These are phyloP conservation scores for Rhytidhysteron rufulum DNA, from an alignment of 2,329 filamentous ascomycete genomes.

Conservation along the genomic window DNA sequence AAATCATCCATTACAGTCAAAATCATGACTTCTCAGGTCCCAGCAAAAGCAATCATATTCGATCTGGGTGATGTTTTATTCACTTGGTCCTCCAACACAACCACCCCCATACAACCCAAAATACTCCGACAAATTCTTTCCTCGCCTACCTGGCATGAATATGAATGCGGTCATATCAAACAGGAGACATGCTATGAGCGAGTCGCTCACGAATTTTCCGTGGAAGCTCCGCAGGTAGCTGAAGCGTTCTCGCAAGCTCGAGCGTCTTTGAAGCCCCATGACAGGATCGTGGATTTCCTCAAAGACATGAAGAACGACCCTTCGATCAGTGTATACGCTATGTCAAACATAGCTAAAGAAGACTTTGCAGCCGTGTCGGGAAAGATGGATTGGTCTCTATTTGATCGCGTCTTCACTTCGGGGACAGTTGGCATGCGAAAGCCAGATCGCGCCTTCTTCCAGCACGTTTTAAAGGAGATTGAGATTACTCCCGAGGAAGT, in stretches of 20 bases:
- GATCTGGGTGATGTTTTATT: slow-evolving; percentile 36
- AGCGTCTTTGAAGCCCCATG: slow-evolving; percentile 20
- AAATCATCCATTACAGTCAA: no score
- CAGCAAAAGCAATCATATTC: slow-evolving; percentile 21
- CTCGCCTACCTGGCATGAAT: slow-evolving; percentile 22
- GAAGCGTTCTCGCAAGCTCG: slow-evolving; percentile 26
- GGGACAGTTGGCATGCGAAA: slow-evolving; percentile 31
- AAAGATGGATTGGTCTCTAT: slow-evolving; percentile 29
- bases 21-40: slow-evolving; percentile 2
- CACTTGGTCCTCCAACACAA: slow-evolving; percentile 24
- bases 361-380: slow-evolving; percentile 21
- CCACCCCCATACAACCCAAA: slow-evolving; percentile 16
- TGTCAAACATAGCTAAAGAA: slow-evolving; percentile 29
- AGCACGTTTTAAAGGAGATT: slow-evolving; percentile 23
- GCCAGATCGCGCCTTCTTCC: slow-evolving; percentile 31
- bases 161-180: slow-evolving; percentile 21
- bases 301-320: slow-evolving; percentile 11
- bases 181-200: slow-evolving; percentile 14
- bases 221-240: slow-evolving; percentile 18
- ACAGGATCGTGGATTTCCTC: slow-evolving; percentile 17
- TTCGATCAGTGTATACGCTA: slow-evolving; percentile 22
- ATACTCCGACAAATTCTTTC: slow-evolving; percentile 20
- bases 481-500: slow-evolving; percentile 9
- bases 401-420: slow-evolving; percentile 34
- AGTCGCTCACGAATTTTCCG: slow-evolving; percentile 17